Percentiles rank a stretch among this genome's conserved stretches.
phyloP scores from a whole-genome alignment of 306 rosid species.

The Castanea mollissima region DNA sequence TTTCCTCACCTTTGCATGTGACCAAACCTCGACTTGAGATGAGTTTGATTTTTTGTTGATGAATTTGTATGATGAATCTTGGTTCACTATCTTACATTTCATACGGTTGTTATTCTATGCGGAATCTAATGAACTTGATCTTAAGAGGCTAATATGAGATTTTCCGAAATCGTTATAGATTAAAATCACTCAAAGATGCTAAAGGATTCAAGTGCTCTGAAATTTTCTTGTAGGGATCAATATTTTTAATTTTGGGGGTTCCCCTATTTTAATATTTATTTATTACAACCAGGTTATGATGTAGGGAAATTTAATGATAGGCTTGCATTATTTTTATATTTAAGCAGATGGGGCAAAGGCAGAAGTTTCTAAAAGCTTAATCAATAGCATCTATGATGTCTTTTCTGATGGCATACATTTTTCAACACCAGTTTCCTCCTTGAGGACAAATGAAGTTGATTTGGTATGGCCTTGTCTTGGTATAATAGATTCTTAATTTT shows the following conservation, averaged over 20 bases:
- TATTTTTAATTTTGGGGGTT: background rate
- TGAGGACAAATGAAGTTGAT: constrained; percentile 62
- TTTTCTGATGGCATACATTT: constrained; percentile 63
- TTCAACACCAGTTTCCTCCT: constrained; percentile 63
- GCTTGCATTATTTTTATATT: background rate
- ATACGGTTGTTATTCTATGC: background rate
- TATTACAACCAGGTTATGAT: too few species aligned
- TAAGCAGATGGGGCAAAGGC: constrained; percentile 50
- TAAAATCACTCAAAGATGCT: background rate
- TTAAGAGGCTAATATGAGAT: background rate
- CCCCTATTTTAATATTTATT: background rate
- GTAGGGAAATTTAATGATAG: background rate
- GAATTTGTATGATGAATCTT: background rate
- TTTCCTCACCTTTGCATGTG: too few species aligned
- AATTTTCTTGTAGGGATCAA: background rate
- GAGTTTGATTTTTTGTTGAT: too few species aligned
- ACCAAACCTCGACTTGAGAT: too few species aligned
- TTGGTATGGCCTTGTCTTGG: constrained; percentile 42
- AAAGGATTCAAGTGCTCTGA: background rate
- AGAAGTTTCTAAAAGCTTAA: constrained; percentile 51
- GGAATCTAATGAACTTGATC: background rate
- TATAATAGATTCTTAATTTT: background rate
- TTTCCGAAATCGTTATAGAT: background rate
- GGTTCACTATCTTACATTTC: background rate
- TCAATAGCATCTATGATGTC: constrained; percentile 50